phyloP scores from a whole-genome alignment of 2,329 filamentous ascomycete genomes.

The Colletotrichum australisinense region DNA sequence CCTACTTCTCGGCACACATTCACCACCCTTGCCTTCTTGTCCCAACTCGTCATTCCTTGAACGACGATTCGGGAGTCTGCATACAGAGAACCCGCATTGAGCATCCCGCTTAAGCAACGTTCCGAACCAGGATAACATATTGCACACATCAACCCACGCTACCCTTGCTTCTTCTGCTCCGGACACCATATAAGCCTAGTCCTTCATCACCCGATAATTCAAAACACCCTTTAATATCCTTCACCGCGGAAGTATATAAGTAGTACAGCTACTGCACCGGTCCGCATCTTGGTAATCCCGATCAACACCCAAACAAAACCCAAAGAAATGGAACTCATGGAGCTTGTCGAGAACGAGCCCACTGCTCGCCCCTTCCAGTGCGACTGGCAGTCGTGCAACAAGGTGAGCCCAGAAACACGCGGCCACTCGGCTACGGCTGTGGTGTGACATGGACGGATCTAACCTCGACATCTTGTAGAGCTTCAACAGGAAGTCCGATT shows the following conservation, averaged over 20 bases:
- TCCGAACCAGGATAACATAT: conserved; percentile 29
- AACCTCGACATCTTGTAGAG: conserved; percentile 58
- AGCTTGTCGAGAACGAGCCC: conserved; percentile 73
- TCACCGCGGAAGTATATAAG: conserved; percentile 26
- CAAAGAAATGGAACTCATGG: conserved; percentile 70
- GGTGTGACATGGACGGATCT: conserved; percentile 17
- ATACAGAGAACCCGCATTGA: conserved; percentile 30
- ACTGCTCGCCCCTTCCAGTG: conserved; percentile 72
- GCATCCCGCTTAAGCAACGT: conserved; percentile 30
- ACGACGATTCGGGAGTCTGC: conserved; percentile 27
- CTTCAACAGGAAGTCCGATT: conserved; percentile 79
- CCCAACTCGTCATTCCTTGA: conserved; percentile 18
- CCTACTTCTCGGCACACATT: conserved; percentile 22
- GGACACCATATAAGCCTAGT: conserved; percentile 4
- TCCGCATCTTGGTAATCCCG: conserved; percentile 46
- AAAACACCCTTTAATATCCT: conserved; percentile 26
- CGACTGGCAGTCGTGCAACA: conserved; percentile 71
- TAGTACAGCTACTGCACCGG: conserved; percentile 30
- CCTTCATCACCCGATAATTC: conserved; percentile 30
- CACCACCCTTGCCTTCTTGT: conserved; percentile 14
- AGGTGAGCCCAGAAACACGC: conserved; percentile 56
- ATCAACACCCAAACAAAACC: conserved; percentile 39
- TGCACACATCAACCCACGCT: conserved; percentile 24
- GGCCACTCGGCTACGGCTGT: background rate
- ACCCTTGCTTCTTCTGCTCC: conserved; percentile 28